phyloP scores from a whole-genome alignment of 83 land plant species.

The Picea engelmannii region DNA sequence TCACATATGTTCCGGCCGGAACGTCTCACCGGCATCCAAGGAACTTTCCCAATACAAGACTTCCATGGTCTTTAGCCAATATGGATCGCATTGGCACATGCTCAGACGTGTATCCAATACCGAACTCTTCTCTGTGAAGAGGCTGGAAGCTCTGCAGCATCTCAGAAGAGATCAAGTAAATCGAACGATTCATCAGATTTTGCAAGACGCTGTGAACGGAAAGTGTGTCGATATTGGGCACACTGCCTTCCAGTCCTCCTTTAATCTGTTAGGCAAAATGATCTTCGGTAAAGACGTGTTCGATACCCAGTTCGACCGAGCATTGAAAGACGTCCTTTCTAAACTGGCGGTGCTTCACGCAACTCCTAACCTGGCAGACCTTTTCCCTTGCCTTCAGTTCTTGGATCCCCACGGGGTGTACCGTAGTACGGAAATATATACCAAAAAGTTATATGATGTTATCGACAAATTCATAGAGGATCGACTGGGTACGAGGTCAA shows the following conservation, averaged over 20 bases:
- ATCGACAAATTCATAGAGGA: no score
- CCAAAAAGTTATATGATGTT: no score
- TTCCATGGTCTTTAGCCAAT: background rate
- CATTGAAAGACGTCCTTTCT: background rate
- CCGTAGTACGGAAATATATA: no score
- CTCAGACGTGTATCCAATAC: background rate
- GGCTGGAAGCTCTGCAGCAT: background rate
- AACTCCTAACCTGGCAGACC: no score
- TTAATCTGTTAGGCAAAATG: background rate
- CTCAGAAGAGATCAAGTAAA: background rate
- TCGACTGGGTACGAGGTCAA: no score
- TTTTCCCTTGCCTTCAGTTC: no score
- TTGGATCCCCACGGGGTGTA: no score
- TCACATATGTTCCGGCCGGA: no score
- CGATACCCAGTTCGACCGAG: background rate
- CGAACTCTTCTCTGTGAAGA: background rate
- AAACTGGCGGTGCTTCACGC: background rate
- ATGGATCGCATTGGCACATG: slow-evolving; percentile 8
- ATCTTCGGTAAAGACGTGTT: background rate
- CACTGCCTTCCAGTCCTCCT: background rate
- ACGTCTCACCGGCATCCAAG: no score
- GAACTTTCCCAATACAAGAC: no score
- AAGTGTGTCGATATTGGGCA: background rate
- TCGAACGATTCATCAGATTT: background rate
- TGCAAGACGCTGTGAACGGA: background rate